A percentile compares a stretch with the other conserved stretches of the same genome.
These are phyloP conservation scores for Cordyceps tenuipes DNA, from an alignment of 2,329 filamentous ascomycete genomes.

Conservation along the genomic window DNA sequence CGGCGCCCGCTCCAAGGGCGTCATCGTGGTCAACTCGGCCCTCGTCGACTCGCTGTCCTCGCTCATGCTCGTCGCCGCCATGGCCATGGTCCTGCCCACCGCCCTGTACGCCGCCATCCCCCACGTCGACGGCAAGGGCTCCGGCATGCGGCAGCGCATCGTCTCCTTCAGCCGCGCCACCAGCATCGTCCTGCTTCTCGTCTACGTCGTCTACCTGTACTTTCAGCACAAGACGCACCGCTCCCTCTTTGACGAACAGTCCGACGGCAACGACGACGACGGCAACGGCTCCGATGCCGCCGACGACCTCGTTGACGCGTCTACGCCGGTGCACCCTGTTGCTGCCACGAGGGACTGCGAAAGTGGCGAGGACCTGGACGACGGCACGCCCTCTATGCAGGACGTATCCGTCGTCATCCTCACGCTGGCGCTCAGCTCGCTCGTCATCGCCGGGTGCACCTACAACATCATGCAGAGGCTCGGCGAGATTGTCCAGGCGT, in stretches of 20 bases:
- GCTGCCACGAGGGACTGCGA: neutral
- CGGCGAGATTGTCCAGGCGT: conserved; percentile 6
- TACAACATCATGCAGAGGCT: conserved; percentile 12
- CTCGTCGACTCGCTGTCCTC: conserved; percentile 14
- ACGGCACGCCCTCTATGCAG: conserved; percentile 9
- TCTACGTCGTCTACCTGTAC: conserved; percentile 14
- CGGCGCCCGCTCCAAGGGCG: conserved; percentile 13
- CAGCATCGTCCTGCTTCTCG: conserved; percentile 11
- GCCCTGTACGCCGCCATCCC: conserved; percentile 12
- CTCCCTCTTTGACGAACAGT: conserved; percentile 10
- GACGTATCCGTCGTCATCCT: conserved; percentile 1
- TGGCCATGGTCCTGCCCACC: conserved; percentile 15
- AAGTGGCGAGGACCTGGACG: neutral
- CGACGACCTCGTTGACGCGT: conserved; percentile 5
- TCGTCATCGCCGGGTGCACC: conserved; percentile 13
- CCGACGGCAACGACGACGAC: neutral
- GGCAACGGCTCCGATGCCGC: neutral
- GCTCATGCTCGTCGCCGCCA: conserved; percentile 15
- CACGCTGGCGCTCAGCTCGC: neutral
- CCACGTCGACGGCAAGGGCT: neutral
- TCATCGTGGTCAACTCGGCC: conserved; percentile 14
- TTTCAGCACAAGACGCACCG: conserved; percentile 15
- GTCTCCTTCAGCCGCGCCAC: conserved; percentile 14
- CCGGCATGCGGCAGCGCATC: conserved; percentile 10
- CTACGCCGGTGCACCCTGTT: neutral